A percentile compares a stretch with the other conserved stretches of the same genome.
Conservation (phyloP, 805 yeast genomes). For the Suhomyces kilbournensis region DNA sequence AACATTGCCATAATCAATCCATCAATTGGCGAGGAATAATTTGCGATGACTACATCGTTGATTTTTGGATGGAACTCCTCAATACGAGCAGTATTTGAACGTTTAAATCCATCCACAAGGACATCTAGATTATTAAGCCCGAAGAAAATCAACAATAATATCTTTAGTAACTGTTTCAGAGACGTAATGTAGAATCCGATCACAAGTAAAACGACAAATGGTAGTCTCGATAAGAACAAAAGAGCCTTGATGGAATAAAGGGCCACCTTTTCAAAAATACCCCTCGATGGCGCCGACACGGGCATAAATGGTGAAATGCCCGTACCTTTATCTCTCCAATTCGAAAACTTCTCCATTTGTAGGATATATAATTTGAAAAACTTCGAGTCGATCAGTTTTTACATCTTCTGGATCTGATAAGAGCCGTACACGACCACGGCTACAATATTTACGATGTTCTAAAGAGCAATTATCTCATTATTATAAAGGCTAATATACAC, state of each 20-base stretch:
- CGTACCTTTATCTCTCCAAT: constrained; percentile 85
- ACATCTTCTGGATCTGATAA: background rate
- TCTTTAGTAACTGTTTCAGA: constrained; percentile 17
- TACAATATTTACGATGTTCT: background rate
- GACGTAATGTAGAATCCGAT: constrained; percentile 14
- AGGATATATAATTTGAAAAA: background rate
- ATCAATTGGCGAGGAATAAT: constrained; percentile 61
- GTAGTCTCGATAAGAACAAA: constrained; percentile 27
- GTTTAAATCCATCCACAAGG: constrained; percentile 49
- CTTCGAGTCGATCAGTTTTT: background rate
- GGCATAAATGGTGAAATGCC: constrained; percentile 93
- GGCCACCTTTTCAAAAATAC: constrained; percentile 5
- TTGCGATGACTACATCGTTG: constrained; percentile 53
- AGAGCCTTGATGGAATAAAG: constrained; percentile 9
- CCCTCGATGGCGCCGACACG: constrained; percentile 15
- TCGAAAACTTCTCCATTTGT: constrained; percentile 76
- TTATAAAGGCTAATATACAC: constrained; percentile 15
- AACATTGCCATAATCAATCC: constrained; percentile 27
- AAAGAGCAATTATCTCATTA: constrained; percentile 11
- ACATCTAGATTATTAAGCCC: constrained; percentile 38
- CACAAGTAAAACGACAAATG: constrained; percentile 23
- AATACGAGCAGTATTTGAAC: constrained; percentile 34
- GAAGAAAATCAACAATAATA: constrained; percentile 24
- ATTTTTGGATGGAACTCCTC: constrained; percentile 31
- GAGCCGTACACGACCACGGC: background rate